These are phyloP conservation scores for Trichoderma koningii DNA, from an alignment of 2,329 filamentous ascomycete genomes.

Conservation along the genomic window DNA sequence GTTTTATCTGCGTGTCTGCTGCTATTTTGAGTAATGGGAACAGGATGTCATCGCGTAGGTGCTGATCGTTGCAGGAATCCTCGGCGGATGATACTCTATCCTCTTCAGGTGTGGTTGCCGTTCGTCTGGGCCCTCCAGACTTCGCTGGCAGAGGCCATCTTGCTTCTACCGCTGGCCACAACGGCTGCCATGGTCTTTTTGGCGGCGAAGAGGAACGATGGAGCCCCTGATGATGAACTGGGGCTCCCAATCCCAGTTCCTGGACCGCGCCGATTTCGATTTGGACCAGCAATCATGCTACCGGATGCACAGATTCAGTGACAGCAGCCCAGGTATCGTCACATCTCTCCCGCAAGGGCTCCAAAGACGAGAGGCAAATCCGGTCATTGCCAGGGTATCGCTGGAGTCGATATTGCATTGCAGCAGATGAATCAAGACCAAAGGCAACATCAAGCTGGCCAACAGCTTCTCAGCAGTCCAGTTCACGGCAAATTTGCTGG, in stretches of 20 bases:
- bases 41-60: not conserved
- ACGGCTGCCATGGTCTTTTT: constrained; percentile 20
- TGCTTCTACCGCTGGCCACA: constrained; percentile 21
- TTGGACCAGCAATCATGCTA: not conserved
- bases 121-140: constrained; percentile 11
- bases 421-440: not conserved
- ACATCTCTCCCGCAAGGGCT: not conserved
- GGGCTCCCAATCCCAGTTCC: constrained; percentile 17
- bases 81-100: constrained; percentile 14
- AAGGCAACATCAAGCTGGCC: not conserved
- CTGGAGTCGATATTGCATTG: not conserved
- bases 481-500: constrained; percentile 81
- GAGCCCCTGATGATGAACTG: not conserved
- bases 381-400: not conserved
- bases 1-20: not conserved
- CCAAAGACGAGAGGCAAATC: not conserved
- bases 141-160: constrained; percentile 12
- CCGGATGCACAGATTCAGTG: not conserved
- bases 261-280: constrained; percentile 15
- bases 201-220: constrained; percentile 1
- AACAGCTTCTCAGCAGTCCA: constrained; percentile 46
- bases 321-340: not conserved
- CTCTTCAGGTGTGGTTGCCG: constrained; percentile 18
- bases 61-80: constrained; percentile 12
- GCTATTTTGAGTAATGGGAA: too few relatives aligned